phyloP scores from a whole-genome alignment of 345 rosid genomes.

The Garcia nutans region DNA sequence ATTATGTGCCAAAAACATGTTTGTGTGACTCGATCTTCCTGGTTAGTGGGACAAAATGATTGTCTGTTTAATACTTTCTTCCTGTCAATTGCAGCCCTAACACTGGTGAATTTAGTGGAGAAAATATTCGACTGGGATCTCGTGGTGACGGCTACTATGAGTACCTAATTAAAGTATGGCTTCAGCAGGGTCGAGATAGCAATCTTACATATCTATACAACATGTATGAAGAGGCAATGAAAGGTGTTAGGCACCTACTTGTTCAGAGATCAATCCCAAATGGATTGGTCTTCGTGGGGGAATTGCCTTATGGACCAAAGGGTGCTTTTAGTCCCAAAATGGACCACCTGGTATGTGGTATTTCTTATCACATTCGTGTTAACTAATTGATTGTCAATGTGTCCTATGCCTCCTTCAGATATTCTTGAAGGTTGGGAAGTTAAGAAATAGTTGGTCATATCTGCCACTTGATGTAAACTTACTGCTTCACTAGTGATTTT shows the following conservation, averaged over 20 bases:
- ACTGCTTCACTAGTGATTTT: neutral
- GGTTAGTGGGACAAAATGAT: neutral
- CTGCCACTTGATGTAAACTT: neutral
- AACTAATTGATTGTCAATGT: slow-evolving; percentile 3
- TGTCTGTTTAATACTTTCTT: slow-evolving; percentile 21
- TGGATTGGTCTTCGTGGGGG: slow-evolving; percentile 87
- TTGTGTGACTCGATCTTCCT: neutral
- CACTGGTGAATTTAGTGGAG: slow-evolving; percentile 80
- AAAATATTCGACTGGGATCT: slow-evolving; percentile 94
- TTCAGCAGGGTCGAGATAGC: slow-evolving; percentile 63
- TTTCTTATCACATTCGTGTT: slow-evolving; percentile 14
- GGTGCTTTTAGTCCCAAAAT: slow-evolving; percentile 93
- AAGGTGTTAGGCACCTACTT: slow-evolving; percentile 83
- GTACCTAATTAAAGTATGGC: slow-evolving; percentile 93
- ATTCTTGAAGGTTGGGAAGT: neutral
- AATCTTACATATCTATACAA: slow-evolving; percentile 66
- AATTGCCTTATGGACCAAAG: slow-evolving; percentile 75
- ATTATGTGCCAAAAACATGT: slow-evolving; percentile 1
- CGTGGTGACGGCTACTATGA: slow-evolving; percentile 99
- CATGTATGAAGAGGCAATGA: slow-evolving; percentile 95
- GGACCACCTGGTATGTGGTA: slow-evolving; percentile 89
- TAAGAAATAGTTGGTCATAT: slow-evolving; percentile 15
- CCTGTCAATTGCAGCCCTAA: slow-evolving; percentile 64
- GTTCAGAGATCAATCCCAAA: slow-evolving; percentile 82
- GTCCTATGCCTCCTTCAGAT: neutral